Base-by-base conservation (phyloP, 1,139 yeast genomes). In the Diutina ranongensis region DNA sequence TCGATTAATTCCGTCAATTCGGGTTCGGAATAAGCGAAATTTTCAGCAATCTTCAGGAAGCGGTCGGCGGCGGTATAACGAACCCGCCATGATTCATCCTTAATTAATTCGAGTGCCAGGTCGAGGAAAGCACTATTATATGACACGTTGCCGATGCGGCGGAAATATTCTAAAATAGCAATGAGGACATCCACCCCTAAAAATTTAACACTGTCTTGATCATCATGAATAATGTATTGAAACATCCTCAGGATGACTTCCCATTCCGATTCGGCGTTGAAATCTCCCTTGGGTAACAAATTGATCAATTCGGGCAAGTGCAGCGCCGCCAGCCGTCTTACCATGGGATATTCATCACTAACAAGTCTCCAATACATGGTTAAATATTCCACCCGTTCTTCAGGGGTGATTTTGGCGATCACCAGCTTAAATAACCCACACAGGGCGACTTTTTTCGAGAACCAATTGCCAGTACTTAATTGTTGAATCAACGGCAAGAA, bases 331-430 rank as follows among this genome's bases (percentile, higher is more conserved):
- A 95, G 83, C 59, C 97, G 80, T 63, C 97, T 80, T 34, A 92
- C 98, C 97, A 94, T 89, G 49, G 99, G 99, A 21, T 95, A 87
- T 51, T 94, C 98, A 63, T 94, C 98, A 51, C 76, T 76, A 45
- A 86, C 77, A 53, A 92, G 70, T 54, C 80, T 83, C 51, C 78
- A 70, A 61, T 83, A 89, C 47, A 82, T 63, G 42, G 74, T 71
- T 51, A 88, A 71, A 50, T 92, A 70, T 45, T 80, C 81, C 46
- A 72, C 71, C 61, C 92, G 71, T 10, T 67, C 63, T 22, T 67
- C 68, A 36, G 76, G 70, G 50, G 73, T 64, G 15, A 85, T 83
- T 52, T 81, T 75, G 35, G 73, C 66, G 46, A 89, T 72, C 36
- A 84, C 83, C 38, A 83, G 69, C 55, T 83, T 80, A 64, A 81